Conservation (phyloP, 257 asterid genomes). For the Solanum sparsipilum region DNA sequence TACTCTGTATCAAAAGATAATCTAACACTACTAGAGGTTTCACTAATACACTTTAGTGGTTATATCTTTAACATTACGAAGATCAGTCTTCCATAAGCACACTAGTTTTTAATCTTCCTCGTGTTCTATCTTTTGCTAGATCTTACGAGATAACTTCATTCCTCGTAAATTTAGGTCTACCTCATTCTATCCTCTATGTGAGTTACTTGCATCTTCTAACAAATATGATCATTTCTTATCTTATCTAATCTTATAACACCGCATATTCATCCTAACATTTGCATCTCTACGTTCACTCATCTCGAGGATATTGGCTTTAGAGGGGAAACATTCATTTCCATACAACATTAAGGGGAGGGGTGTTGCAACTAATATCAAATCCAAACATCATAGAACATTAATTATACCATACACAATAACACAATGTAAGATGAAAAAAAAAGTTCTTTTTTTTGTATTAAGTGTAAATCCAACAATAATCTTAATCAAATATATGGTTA, state of each 20-base stretch:
- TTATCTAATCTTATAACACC: background rate
- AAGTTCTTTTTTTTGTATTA: too few species aligned
- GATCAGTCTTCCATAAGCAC: background rate
- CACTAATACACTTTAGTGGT: background rate
- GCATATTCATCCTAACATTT: background rate
- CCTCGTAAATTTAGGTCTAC: background rate
- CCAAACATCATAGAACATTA: background rate
- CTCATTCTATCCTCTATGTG: background rate
- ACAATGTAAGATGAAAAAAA: background rate
- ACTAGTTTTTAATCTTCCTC: background rate
- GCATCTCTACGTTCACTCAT: background rate
- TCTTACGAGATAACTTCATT: background rate
- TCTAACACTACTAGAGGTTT: background rate
- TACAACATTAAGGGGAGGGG: background rate
- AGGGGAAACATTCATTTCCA: background rate
- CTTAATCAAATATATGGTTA: background rate
- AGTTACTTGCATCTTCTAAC: background rate
- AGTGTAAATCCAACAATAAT: background rate
- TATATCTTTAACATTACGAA: background rate
- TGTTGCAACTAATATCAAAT: background rate
- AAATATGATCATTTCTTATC: background rate
- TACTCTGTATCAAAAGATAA: background rate
- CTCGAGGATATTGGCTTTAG: background rate
- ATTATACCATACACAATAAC: background rate
- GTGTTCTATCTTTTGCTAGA: background rate